Evolutionary conservation across 164 flowering plant species (phyloP), one percentile per base, ranked within the genome.

Genomic region (Nymphaea colorata): DNA sequence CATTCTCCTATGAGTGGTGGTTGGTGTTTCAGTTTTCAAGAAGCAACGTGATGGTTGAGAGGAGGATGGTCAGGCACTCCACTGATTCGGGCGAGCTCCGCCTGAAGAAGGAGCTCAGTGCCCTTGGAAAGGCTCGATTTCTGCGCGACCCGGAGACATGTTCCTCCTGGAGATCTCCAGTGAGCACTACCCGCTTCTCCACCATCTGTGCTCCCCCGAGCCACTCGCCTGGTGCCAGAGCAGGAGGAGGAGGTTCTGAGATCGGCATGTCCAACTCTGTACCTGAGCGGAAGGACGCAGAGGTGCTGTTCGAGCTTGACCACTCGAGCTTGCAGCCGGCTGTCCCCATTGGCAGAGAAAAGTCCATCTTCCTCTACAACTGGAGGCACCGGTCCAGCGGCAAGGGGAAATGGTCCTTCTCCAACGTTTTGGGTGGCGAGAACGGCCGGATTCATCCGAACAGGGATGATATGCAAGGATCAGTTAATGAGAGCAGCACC

Each of bases 131-230:
- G 70, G 93, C 99, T 3, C 68, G 91, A 12, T 79, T 82, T 55
- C 75, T 94, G 16, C 84, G 94, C 15, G 99, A 94, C 76, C 99
- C 99, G 0, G 99, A 90, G 7, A 94, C 98, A 5, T 83, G 87
- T 68, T 91, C 91, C 12, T 81, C 96, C 0, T 90, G 95, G 96
- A 80, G 82, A 70, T 88, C 95, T 1, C 95, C 98, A 18, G 75
- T 85, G 57, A 83, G 71, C 66, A 80, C 84, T 25, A 61, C 55
- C 55, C 55, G 55, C 55, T 47, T 14, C 12, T 47, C 55, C 12
- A 14, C 12, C 55, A 47, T 14, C 55, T 6, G 11, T 14, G 55
- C 55, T 14, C 55, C 55, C 55, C 55, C 12, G 3, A 7, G 12
- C 12, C 55, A 14, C 55, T 47, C 4, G 55, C 55, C 55, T 7